phyloP scores from a whole-genome alignment of 192 early-diverging fungal species.

The Podila minutissima region DNA sequence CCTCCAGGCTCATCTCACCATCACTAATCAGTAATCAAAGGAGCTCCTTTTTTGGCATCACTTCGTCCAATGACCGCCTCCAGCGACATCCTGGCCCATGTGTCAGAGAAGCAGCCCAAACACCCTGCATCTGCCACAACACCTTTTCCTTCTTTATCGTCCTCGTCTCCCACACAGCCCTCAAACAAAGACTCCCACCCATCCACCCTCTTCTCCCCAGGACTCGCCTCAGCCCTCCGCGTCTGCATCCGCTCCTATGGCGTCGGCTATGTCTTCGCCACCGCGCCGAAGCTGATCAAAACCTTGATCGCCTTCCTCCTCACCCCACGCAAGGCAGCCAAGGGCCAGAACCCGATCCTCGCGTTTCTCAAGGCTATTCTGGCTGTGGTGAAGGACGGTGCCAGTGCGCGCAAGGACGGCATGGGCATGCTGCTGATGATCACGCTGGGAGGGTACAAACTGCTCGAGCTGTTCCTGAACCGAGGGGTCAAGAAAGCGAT shows the following conservation, averaged over 20 bases:
- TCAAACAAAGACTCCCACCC: not conserved
- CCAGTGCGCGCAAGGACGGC: slow-evolving; percentile 28
- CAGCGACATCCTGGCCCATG: slow-evolving; percentile 1
- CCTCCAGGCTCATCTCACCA: too few species aligned
- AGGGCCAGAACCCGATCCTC: slow-evolving; percentile 15
- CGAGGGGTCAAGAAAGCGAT: slow-evolving; percentile 37
- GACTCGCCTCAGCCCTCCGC: slow-evolving; percentile 23
- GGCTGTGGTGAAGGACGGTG: slow-evolving; percentile 18
- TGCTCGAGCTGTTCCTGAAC: slow-evolving; percentile 30
- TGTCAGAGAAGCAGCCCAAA: not conserved
- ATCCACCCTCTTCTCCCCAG: slow-evolving; percentile 14
- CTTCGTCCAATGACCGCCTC: not conserved
- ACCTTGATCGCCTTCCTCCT: slow-evolving; percentile 22
- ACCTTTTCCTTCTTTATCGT: not conserved
- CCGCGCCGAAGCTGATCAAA: slow-evolving; percentile 41
- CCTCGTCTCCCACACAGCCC: not conserved
- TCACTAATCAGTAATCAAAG: too few species aligned
- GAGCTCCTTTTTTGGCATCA: too few species aligned
- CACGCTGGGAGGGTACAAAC: slow-evolving; percentile 38
- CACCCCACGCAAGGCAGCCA: slow-evolving; percentile 23
- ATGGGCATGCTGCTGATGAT: slow-evolving; percentile 47
- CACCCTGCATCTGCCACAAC: not conserved
- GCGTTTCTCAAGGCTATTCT: slow-evolving; percentile 14
- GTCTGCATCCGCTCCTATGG: slow-evolving; percentile 46
- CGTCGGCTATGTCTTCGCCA: slow-evolving; percentile 48